A percentile compares a stretch with the other conserved stretches of the same genome.
Conservation (phyloP, 257 asterid genomes). For the Solanum sparsipilum region DNA sequence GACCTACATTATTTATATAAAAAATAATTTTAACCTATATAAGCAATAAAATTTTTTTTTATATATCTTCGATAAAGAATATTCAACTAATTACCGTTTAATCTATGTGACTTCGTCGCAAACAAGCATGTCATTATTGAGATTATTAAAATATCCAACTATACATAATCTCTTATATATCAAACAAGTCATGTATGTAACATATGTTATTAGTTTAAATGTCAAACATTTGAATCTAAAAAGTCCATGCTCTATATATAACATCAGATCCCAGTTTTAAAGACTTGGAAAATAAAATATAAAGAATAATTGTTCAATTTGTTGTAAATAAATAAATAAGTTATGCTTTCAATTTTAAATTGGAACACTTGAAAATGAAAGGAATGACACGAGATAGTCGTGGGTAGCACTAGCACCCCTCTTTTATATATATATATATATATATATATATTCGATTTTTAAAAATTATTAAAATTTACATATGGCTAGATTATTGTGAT, state of each 20-base stretch:
- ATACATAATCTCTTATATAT: background rate
- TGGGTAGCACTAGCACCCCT: background rate
- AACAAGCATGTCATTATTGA: background rate
- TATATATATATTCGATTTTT: background rate
- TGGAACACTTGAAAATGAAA: background rate
- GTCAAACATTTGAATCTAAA: background rate
- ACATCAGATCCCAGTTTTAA: background rate
- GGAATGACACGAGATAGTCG: background rate
- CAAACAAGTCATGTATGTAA: background rate
- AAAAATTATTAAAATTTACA: background rate
- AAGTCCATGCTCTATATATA: background rate
- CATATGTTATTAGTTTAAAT: background rate
- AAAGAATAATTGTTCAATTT: background rate
- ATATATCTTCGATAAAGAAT: background rate
- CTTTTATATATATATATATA: background rate
- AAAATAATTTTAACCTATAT: rapidly evolving
- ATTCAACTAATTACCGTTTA: background rate
- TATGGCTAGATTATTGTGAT: too few species aligned
- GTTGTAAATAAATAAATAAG: background rate
- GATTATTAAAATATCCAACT: background rate
- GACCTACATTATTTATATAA: background rate
- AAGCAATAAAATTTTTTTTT: background rate
- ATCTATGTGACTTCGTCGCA: background rate
- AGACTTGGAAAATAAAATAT: background rate
- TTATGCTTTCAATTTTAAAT: background rate